Conservation (phyloP, 768 basidiomycete species). For the Rhodosporidiobolus sp. region DNA sequence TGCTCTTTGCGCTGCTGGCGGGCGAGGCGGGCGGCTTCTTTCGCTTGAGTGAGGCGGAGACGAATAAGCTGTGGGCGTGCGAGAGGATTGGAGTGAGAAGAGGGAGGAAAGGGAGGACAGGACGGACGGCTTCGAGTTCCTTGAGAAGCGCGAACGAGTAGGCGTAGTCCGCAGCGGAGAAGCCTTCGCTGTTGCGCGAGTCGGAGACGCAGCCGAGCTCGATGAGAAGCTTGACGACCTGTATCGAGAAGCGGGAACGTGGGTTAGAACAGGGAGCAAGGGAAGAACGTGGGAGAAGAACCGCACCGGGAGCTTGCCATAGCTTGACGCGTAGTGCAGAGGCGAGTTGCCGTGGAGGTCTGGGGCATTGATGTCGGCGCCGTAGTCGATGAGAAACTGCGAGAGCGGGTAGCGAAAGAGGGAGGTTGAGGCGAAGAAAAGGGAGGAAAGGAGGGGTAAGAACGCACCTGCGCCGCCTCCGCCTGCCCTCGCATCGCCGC, state of each 20-base stretch:
- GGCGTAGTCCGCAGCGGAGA: constrained; percentile 40
- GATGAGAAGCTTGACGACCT: constrained; percentile 41
- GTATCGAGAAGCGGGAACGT: not conserved
- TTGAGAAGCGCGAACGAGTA: constrained; percentile 14
- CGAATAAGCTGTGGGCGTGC: not conserved
- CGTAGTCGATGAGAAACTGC: constrained; percentile 41
- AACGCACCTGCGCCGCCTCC: constrained; percentile 26
- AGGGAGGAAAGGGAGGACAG: not conserved
- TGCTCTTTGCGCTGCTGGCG: constrained; percentile 2
- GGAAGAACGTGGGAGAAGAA: not conserved
- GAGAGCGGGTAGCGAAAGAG: too few relatives aligned
- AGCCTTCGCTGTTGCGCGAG: constrained; percentile 42
- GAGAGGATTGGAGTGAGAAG: not conserved
- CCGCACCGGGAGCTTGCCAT: constrained; percentile 7
- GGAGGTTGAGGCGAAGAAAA: not conserved
- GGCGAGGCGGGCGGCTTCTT: constrained; percentile 6
- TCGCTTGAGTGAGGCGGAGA: constrained; percentile 2
- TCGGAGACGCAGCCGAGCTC: constrained; percentile 34
- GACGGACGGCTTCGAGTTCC: constrained; percentile 17
- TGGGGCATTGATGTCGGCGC: constrained; percentile 41
- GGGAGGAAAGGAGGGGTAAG: not conserved
- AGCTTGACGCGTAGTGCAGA: constrained; percentile 40
- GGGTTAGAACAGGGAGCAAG: too few relatives aligned
- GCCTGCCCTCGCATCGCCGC: constrained; percentile 42
- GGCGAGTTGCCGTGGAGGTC: constrained; percentile 43